Base-by-base conservation (phyloP, 2,329 filamentous ascomycete genomes). In the Trichoderma afroharzianum region DNA sequence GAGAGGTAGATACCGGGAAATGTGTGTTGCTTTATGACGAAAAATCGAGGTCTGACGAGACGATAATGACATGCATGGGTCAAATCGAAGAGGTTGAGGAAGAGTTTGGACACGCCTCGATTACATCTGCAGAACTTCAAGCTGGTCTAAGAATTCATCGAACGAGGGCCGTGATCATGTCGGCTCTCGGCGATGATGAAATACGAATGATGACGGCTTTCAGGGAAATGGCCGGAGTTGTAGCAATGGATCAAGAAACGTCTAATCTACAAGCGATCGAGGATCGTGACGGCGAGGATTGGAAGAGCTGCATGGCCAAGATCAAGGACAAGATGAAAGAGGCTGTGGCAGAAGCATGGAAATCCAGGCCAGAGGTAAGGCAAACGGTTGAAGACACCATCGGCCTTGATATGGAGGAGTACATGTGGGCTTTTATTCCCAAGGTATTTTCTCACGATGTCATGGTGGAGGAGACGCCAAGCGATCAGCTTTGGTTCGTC, bases 401-500 rank as follows among this genome's bases (percentile, higher is more conserved):
- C 6, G 75, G 74, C n/a, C 18, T 58, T 14, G 69, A 64, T n/a
- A 1, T 75, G 67, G 72, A 73, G 7, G 72, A 75, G 6, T 73
- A 61, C 12, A 61, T 71, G n/a, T 76, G 74, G 75, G 72, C 72
- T 43, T 58, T 73, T 30, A 70, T 74, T n/a, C 73, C 72, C 2
- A 75, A 74, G 53, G 3, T 53, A n/a, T 72, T 74, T n/a, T 74
- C 73, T 28, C 73, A 75, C 26, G 47, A 67, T 15, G 7, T 71
- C 21, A 6, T 36, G 4, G 32, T 75, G 43, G 30, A 50, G 50
- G 71, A 70, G 53, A 21, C 72, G 24, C 68, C 70, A 12, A 50
- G 26, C 26, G 47, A 68, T 3, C 72, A 75, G 59, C 8, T 74
- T 33, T 74, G 74, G 73, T 50, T 72, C 39, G 72, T 75, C 11